Base-by-base conservation (phyloP, 768 basidiomycete species). In the Polyporus arcularius region DNA sequence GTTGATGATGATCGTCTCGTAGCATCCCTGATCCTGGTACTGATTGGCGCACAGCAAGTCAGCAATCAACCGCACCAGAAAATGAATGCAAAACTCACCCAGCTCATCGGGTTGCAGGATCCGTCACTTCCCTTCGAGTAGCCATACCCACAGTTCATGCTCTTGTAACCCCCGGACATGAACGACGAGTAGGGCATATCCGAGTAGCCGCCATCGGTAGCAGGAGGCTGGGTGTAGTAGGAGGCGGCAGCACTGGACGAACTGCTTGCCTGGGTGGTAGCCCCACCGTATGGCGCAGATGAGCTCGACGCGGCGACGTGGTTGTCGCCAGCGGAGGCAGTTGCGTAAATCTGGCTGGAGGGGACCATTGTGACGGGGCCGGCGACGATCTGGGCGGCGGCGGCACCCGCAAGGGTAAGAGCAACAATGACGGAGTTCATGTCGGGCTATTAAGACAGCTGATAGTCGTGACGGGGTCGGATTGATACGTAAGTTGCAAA, bases 131-230 rank as follows among this genome's bases (percentile, higher is more conserved):
- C 72, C 74, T 87, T 88, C 50, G 72, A 66, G 68, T 85, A 86
- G 28, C 88, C 89, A 69, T 91, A 91, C 53, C 89, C 89, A 69
- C 89, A 91, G 64, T 80, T 73, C 71, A 90, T 73, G 70, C 78
- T 81, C 71, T 79, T 77, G 74, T 90, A 91, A 30, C 88, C 89
- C 57, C 87, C 89, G 38, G 68, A 68, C 72, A 75, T 76, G 75
- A 87, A 88, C 35, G 80, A 77, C 12, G 80, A 76, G 70, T 90
- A 90, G 31, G 84, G 82, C 82, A 85, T 85, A 62, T 65, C 64
- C 28, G 79, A 67, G 67, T 82, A 81, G 66, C 79, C 78, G 66
- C 79, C 74, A 51, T 61, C 62, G n/a, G 65, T 62, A 32, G 73
- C 61, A 7, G 61, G 61, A 18, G 69, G 49, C 55, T 59, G 46